Evolutionary conservation across 108 stramenopile genomes (phyloP).

Genomic region (Seminavis robusta): DNA sequence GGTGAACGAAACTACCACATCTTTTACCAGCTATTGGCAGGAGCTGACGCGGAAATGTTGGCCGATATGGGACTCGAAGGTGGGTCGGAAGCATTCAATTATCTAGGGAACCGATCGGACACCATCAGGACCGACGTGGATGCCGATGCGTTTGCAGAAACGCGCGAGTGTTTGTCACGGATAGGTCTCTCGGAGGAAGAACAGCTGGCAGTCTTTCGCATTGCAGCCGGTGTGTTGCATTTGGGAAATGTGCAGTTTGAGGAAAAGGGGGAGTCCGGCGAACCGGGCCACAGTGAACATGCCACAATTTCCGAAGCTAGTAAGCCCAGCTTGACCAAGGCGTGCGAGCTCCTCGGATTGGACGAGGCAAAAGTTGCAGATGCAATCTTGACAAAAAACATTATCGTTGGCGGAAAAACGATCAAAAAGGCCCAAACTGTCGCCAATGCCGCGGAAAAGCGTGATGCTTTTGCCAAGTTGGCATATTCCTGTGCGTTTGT

Average conservation of each 20-base stretch:
- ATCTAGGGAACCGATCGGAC: slow-evolving; percentile 47
- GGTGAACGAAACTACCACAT: slow-evolving; percentile 98
- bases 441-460: slow-evolving; percentile 83
- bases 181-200: slow-evolving; percentile 66
- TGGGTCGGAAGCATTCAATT: slow-evolving; percentile 57
- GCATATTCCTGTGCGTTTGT: slow-evolving; percentile 87
- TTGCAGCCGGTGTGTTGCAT: slow-evolving; percentile 89
- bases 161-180: slow-evolving; percentile 55
- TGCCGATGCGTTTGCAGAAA: slow-evolving; percentile 56
- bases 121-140: slow-evolving; percentile 46
- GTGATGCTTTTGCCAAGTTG: slow-evolving; percentile 93
- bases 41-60: slow-evolving; percentile 44
- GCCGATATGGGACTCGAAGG: slow-evolving; percentile 49
- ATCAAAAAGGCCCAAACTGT: slow-evolving; percentile 79
- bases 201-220: slow-evolving; percentile 55
- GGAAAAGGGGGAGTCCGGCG: slow-evolving; percentile 36
- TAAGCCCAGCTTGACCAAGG: slow-evolving; percentile 43
- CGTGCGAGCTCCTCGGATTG: slow-evolving; percentile 70
- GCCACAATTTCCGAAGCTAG: slow-evolving; percentile 52
- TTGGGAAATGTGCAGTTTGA: slow-evolving; percentile 88
- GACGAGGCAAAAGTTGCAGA: slow-evolving; percentile 57
- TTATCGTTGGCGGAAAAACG: slow-evolving; percentile 72
- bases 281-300: slow-evolving; percentile 24
- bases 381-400: slow-evolving; percentile 77
- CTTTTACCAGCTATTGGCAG: slow-evolving; percentile 93